A percentile compares a stretch with the other conserved stretches of the same genome.
Conservation (phyloP, 2,329 filamentous ascomycete genomes). For the Aureobasidium sp. region DNA sequence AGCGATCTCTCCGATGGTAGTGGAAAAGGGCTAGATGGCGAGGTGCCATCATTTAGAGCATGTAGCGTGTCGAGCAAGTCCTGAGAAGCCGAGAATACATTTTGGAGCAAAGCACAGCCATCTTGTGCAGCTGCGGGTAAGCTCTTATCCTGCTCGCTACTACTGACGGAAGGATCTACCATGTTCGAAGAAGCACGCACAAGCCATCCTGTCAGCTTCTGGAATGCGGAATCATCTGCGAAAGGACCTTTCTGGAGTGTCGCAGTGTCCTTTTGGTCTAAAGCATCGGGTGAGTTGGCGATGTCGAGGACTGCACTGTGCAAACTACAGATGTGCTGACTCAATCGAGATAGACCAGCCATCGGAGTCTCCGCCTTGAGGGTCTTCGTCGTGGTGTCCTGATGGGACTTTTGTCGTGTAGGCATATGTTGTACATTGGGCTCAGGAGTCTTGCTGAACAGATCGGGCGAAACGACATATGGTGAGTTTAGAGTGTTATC, state of each 20-base stretch:
- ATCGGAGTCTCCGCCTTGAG: not conserved
- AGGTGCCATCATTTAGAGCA: not conserved
- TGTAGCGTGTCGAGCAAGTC: not conserved
- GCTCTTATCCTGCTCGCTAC: not conserved
- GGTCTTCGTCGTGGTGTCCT: not conserved
- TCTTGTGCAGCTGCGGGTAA: not conserved
- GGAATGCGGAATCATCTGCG: not conserved
- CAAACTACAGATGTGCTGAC: not conserved
- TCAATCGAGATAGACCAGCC: not conserved
- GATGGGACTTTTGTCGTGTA: not conserved
- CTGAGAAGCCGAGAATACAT: not conserved
- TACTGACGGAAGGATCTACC: not conserved
- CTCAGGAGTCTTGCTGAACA: not conserved
- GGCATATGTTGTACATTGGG: not conserved
- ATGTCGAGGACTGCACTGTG: not conserved
- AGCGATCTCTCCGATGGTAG: not conserved
- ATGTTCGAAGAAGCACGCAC: not conserved
- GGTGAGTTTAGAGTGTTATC: not conserved
- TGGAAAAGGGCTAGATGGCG: not conserved
- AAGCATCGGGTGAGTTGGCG: not conserved
- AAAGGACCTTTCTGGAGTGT: not conserved
- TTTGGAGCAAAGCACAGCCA: not conserved
- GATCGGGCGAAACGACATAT: not conserved
- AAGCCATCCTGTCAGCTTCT: not conserved
- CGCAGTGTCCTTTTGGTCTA: not conserved